Evolutionary conservation across 2,329 filamentous ascomycete genomes (phyloP).

Genomic region (Zalaria obscura): DNA sequence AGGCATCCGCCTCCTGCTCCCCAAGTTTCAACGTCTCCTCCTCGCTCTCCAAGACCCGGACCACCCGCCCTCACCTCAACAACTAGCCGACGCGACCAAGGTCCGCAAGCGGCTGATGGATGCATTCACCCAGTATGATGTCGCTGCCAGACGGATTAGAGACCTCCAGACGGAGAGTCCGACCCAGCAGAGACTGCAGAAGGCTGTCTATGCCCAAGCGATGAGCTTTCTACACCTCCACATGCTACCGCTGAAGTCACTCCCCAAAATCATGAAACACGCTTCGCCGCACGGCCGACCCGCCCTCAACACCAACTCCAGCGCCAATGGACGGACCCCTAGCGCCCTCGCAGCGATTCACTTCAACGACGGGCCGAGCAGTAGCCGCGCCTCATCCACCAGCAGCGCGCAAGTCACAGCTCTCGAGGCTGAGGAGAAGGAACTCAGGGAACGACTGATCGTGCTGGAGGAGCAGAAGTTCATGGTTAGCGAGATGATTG

Average conservation of each 20-base stretch:
- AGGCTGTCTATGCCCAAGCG: slow-evolving; percentile 68
- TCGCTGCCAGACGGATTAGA: slow-evolving; percentile 65
- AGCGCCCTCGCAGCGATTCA: slow-evolving; percentile 40
- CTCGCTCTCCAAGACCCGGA: slow-evolving; percentile 58
- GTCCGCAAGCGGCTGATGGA: slow-evolving; percentile 82
- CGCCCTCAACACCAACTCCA: slow-evolving; percentile 10
- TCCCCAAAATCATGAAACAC: slow-evolving; percentile 37
- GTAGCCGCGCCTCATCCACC: slow-evolving; percentile 40
- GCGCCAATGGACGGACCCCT: slow-evolving; percentile 16
- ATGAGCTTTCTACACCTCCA: slow-evolving; percentile 75
- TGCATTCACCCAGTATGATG: slow-evolving; percentile 76
- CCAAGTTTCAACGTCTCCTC: slow-evolving; percentile 69
- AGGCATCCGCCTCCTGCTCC: slow-evolving; percentile 68
- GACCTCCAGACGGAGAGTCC: slow-evolving; percentile 61
- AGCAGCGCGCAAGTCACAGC: slow-evolving; percentile 41
- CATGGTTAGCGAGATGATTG: slow-evolving; percentile 76
- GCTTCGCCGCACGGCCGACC: slow-evolving; percentile 35
- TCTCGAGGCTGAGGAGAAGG: slow-evolving; percentile 72
- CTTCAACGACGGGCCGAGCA: slow-evolving; percentile 37
- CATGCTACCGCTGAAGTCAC: slow-evolving; percentile 64
- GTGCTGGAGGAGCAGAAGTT: slow-evolving; percentile 86
- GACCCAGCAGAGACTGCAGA: slow-evolving; percentile 62
- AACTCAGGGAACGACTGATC: slow-evolving; percentile 63
- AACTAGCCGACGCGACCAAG: slow-evolving; percentile 75
- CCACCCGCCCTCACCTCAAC: slow-evolving; percentile 48